Conservation (phyloP, 306 rosid species). For the Cucurbita maxima region DNA sequence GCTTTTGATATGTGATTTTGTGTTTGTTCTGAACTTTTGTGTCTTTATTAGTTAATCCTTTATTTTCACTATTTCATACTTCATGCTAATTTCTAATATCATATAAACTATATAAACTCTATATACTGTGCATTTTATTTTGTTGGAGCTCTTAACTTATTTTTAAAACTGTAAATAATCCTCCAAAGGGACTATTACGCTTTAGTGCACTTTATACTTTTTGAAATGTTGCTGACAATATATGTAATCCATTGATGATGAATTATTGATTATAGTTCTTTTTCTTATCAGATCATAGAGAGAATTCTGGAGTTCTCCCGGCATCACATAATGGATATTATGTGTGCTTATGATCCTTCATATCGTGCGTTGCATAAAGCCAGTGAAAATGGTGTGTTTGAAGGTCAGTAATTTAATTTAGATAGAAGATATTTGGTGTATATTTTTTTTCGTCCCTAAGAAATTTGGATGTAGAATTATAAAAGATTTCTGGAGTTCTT, state of each 20-base stretch:
- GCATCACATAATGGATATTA: conserved; percentile 81
- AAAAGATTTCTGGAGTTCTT: not conserved
- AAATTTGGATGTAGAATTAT: not conserved
- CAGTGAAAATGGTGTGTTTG: conserved; percentile 46
- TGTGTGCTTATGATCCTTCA: conserved; percentile 92
- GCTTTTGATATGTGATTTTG: not conserved
- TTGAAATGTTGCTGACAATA: not conserved
- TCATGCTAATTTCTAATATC: not conserved
- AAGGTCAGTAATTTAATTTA: conserved; percentile 42
- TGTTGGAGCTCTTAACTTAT: not conserved
- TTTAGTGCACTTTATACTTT: not conserved
- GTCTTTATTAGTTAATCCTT: not conserved
- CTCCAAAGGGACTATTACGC: not conserved
- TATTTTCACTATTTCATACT: not conserved
- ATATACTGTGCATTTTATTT: not conserved
- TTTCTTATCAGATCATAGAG: conserved; percentile 59
- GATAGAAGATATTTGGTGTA: not conserved
- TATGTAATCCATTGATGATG: not conserved
- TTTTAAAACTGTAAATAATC: not conserved
- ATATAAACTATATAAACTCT: not conserved
- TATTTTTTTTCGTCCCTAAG: not conserved
- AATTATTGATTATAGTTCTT: not conserved
- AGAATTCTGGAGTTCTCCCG: conserved; percentile 89
- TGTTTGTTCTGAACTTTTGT: not conserved
- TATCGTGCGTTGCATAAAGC: conserved; percentile 83